Conservation (phyloP, 2,329 filamentous ascomycete species). For the Beauveria brongniartii region DNA sequence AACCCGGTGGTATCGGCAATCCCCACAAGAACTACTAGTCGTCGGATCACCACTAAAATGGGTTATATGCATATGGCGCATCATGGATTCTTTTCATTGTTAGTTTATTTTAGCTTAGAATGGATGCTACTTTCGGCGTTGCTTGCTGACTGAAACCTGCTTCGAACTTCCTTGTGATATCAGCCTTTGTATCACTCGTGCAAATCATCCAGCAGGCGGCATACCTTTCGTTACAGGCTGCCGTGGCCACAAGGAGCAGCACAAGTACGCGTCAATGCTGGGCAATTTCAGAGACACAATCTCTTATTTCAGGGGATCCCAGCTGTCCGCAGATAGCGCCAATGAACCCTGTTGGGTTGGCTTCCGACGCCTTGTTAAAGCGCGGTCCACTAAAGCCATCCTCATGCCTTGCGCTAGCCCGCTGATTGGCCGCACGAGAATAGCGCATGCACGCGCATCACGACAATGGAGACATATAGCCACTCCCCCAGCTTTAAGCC, state of each 20-base stretch:
- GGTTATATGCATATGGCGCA: background rate
- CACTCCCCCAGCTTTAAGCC: background rate
- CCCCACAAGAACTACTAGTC: slow-evolving; percentile 33
- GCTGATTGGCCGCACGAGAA: slow-evolving; percentile 21
- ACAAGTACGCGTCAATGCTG: background rate
- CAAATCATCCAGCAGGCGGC: background rate
- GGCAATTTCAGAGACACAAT: background rate
- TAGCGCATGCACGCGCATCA: background rate
- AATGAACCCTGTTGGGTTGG: slow-evolving; percentile 2
- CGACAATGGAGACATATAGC: slow-evolving; percentile 5
- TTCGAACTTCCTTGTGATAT: background rate
- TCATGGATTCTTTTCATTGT: background rate
- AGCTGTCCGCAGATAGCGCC: background rate
- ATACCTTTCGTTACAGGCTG: background rate
- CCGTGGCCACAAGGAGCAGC: background rate
- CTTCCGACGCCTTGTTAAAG: background rate
- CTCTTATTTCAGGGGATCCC: background rate
- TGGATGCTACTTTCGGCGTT: background rate
- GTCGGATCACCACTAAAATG: background rate
- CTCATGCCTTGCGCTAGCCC: slow-evolving; percentile 25
- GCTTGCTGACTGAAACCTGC: background rate
- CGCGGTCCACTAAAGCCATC: slow-evolving; percentile 11
- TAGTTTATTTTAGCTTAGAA: slow-evolving; percentile 2
- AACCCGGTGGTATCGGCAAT: slow-evolving; percentile 42
- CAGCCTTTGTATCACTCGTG: background rate